A percentile compares a stretch with the other conserved stretches of the same genome.
phyloP scores from a whole-genome alignment of 306 rosid species.

The Medicago lupulina region DNA sequence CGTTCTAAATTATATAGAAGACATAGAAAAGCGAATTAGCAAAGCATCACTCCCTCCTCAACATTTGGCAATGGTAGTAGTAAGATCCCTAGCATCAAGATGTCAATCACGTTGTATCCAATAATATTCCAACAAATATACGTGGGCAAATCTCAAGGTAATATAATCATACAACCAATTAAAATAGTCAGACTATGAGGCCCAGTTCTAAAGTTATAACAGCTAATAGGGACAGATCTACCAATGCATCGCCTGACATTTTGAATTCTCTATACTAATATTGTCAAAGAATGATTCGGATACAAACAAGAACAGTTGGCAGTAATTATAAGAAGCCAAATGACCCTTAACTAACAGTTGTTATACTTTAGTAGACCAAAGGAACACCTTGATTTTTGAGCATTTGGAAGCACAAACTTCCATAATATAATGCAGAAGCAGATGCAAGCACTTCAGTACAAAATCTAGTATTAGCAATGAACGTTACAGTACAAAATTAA shows the following conservation, averaged over 20 bases:
- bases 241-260: background rate
- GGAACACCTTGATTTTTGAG: background rate
- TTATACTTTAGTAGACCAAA: background rate
- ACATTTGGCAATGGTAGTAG: too few species aligned
- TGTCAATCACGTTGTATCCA: conserved; percentile 5
- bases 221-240: background rate
- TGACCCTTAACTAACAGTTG: background rate
- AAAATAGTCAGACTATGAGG: background rate
- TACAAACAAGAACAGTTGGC: background rate
- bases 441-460: background rate
- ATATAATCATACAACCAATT: background rate
- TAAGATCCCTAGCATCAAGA: conserved; percentile 5
- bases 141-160: conserved; percentile 7
- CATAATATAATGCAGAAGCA: background rate
- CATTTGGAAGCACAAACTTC: background rate
- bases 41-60: background rate
- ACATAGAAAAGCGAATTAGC: background rate
- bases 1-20: conserved; percentile 24
- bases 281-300: conserved; percentile 1
- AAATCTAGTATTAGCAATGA: background rate
- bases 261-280: background rate
- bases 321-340: background rate
- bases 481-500: background rate
- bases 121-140: background rate
- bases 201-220: background rate